Evolutionary conservation across 176 grass and related monocot species (phyloP).

Genomic region (Ananas comosus): DNA sequence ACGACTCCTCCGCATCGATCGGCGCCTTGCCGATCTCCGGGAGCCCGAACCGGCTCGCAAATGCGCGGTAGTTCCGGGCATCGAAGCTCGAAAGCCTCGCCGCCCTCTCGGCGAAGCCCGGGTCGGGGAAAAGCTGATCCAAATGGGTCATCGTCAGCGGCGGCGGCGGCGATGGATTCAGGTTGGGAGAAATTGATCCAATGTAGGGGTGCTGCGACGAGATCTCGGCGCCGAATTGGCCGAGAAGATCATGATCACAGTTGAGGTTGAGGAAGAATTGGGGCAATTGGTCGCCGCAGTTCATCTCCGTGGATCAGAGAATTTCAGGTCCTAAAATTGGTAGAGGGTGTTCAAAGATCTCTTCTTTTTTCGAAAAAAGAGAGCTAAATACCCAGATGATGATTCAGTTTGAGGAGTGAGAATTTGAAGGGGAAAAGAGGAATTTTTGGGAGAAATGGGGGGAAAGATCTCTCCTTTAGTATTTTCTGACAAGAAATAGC

Average conservation of each 20-base stretch:
- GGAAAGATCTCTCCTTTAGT: constrained; percentile 1
- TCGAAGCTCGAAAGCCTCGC: constrained; percentile 62
- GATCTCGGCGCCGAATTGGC: constrained; percentile 15
- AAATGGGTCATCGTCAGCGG: constrained; percentile 16
- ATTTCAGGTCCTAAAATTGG: not conserved
- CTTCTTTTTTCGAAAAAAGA: not conserved
- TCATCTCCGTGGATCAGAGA: constrained; percentile 19
- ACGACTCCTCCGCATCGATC: constrained; percentile 52
- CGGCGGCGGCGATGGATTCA: not conserved
- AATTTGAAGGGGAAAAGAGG: not conserved
- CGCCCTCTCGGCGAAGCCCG: constrained; percentile 55
- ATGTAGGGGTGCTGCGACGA: constrained; percentile 15
- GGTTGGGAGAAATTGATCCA: constrained; percentile 14
- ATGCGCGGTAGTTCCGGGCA: constrained; percentile 32
- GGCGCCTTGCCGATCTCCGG: constrained; percentile 17
- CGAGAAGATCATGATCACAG: constrained; percentile 14
- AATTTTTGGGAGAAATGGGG: not conserved
- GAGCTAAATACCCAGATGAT: constrained; percentile 13
- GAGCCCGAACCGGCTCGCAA: constrained; percentile 24
- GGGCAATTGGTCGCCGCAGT: constrained; percentile 11
- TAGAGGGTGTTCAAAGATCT: constrained; percentile 6
- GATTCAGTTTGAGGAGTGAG: not conserved
- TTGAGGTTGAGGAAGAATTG: constrained; percentile 27
- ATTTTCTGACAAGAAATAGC: no score
- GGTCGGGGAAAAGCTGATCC: constrained; percentile 44